Evolutionary conservation across 495 filamentous ascomycete species (phyloP).

Genomic region (Jackrogersella minutella): DNA sequence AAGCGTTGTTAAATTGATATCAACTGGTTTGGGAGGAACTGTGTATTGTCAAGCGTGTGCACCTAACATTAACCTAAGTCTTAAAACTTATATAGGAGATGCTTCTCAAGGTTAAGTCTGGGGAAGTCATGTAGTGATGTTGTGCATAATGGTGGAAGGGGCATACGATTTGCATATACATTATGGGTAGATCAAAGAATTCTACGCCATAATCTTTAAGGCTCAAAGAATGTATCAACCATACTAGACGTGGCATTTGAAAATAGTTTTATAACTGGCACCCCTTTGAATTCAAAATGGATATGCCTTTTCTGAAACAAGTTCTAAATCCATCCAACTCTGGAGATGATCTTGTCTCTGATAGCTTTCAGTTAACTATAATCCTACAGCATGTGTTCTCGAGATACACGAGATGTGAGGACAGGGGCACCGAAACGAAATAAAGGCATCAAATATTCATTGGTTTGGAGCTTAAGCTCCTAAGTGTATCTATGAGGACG

Average conservation of each 20-base stretch:
- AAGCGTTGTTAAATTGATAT: background rate
- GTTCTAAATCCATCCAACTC: no score
- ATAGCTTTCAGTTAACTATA: background rate
- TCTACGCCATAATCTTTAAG: no score
- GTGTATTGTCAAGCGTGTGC: background rate
- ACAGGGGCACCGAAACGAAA: background rate
- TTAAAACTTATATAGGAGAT: no score
- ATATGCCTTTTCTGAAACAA: no score
- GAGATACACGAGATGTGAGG: background rate
- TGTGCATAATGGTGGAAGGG: background rate
- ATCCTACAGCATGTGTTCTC: background rate
- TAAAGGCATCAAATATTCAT: conserved; percentile 6
- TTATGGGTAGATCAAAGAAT: no score
- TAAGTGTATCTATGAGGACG: conserved; percentile 18
- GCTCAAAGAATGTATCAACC: no score
- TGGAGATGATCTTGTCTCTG: no score
- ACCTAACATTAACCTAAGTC: background rate
- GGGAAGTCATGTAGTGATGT: background rate
- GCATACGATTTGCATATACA: background rate
- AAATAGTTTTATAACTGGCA: no score
- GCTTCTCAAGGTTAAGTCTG: no score
- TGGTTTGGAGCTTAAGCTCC: conserved; percentile 6
- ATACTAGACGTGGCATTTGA: no score
- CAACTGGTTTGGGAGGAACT: background rate
- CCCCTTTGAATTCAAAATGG: no score